Evolutionary conservation across 805 yeast species (phyloP), one percentile per base, ranked within the genome.

Genomic region (Candida corydali): DNA sequence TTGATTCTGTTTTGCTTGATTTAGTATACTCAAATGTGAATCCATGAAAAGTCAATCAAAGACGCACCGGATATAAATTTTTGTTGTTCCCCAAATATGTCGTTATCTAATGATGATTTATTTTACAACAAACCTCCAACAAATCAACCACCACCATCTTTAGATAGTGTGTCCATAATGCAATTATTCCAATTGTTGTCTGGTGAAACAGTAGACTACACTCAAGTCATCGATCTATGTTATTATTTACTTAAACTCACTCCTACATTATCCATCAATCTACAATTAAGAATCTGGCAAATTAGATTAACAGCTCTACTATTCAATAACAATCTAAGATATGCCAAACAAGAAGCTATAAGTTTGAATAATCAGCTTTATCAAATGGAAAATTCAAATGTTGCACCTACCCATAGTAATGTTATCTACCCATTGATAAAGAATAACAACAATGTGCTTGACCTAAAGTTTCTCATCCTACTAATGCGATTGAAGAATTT

Each of bases 401-500:
- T 19, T 12, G 16, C 15, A 9, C 17, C 42, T 4, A 16, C 16
- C 9, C n/a, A n/a, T n/a, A n/a, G n/a, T n/a, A n/a, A 36, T 8
- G 14, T 20, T n/a, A 49, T 59, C 2, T 59, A 54, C 34, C 71
- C 70, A 4, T 46, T 67, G 14, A 70, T 70, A 8, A 58, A 58
- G 29, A 63, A 63, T 37, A 63, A 61, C 27, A 50, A 56, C 20
- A 47, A 57, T 5, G 3, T 29, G 16, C 54, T 65, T n/a, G 43
- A 49, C 8, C 51, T 56, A 42, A 47, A 44, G 36, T 44, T 66
- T 24, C 41, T 66, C 17, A 41, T 59, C 3, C 41, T 70, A 16
- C 38, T 74, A 17, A 54, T 69, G 22, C 52, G 74, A 36, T 53
- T 75, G 35, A 71, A 64, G 39, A 59, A 69, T 20, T 59, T 66